A percentile compares a stretch with the other conserved stretches of the same genome.
These are phyloP conservation scores for Microascus cirrosus DNA, from an alignment of 2,329 filamentous ascomycete genomes.

Conservation along the genomic window DNA sequence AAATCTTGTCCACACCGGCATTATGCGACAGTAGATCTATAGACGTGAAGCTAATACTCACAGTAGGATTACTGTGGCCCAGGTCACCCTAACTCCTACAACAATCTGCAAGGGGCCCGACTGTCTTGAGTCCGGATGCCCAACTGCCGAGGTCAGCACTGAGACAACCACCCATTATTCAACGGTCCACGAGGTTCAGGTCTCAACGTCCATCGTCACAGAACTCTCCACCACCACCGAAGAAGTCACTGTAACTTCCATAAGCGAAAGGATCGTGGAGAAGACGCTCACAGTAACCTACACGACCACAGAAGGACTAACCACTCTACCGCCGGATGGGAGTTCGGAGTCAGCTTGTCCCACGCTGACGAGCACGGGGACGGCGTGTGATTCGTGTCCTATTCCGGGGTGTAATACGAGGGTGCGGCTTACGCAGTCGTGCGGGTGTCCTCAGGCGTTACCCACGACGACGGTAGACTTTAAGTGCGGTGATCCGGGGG, in stretches of 20 bases:
- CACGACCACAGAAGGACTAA: background rate
- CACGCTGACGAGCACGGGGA: background rate
- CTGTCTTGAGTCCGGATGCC: background rate
- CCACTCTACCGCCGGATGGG: background rate
- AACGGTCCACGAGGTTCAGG: background rate
- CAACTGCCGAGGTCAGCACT: background rate
- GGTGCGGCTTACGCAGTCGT: background rate
- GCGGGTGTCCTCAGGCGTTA: background rate
- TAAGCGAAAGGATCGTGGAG: background rate
- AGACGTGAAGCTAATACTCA: background rate
- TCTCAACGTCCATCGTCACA: background rate
- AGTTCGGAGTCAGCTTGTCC: background rate
- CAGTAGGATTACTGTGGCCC: background rate
- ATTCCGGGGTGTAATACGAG: background rate
- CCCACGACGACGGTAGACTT: conserved; percentile 1
- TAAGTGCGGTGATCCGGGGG: background rate
- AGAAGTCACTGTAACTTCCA: background rate
- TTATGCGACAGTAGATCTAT: background rate
- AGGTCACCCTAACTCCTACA: background rate
- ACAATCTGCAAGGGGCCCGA: background rate
- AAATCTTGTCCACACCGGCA: too few relatives aligned
- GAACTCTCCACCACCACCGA: background rate
- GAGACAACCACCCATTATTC: background rate
- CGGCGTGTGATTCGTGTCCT: conserved; percentile 1
- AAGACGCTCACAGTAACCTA: background rate